These are phyloP conservation scores for Beta macrorhiza DNA, from an alignment of 179 eudicot genomes.

Conservation along the genomic window DNA sequence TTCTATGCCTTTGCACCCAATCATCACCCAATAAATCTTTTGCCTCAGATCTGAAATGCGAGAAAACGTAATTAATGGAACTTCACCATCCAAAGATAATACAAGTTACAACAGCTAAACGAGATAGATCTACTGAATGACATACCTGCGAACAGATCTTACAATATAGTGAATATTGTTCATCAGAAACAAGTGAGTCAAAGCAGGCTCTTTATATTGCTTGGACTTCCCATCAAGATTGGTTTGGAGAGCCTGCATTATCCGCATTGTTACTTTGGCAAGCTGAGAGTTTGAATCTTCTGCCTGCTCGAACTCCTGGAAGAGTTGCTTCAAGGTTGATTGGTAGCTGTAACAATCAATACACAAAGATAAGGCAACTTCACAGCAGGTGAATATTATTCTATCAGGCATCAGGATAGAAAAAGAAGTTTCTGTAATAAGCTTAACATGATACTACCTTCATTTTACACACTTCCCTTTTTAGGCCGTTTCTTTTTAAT, in stretches of 20 bases:
- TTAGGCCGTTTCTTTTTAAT: too few relatives aligned
- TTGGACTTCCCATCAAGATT: conserved; percentile 92
- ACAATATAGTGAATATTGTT: conserved; percentile 96
- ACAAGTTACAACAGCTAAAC: neutral
- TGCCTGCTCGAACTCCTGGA: conserved; percentile 81
- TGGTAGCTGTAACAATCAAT: conserved; percentile 61
- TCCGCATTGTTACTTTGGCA: conserved; percentile 85
- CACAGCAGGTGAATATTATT: conserved; percentile 11
- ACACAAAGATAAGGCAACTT: conserved; percentile 10
- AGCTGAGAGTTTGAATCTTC: conserved; percentile 74
- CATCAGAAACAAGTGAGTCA: conserved; percentile 89
- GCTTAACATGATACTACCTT: neutral
- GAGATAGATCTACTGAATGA: conserved; percentile 11
- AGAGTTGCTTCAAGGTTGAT: conserved; percentile 91
- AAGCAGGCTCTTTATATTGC: conserved; percentile 86
- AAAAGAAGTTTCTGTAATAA: neutral
- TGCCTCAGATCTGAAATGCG: conserved; percentile 75
- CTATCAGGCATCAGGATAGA: neutral
- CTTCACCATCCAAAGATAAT: conserved; percentile 11
- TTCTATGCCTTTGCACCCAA: conserved; percentile 97
- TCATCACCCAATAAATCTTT: conserved; percentile 92
- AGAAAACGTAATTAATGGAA: neutral
- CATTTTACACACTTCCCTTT: too few relatives aligned
- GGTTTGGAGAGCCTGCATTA: conserved; percentile 97
- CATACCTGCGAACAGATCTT: conserved; percentile 95